A percentile compares a stretch with the other conserved stretches of the same genome.
These are phyloP conservation scores for Vanderwaltozyma tropicalis DNA, from an alignment of 805 yeast genomes.

Conservation along the genomic window DNA sequence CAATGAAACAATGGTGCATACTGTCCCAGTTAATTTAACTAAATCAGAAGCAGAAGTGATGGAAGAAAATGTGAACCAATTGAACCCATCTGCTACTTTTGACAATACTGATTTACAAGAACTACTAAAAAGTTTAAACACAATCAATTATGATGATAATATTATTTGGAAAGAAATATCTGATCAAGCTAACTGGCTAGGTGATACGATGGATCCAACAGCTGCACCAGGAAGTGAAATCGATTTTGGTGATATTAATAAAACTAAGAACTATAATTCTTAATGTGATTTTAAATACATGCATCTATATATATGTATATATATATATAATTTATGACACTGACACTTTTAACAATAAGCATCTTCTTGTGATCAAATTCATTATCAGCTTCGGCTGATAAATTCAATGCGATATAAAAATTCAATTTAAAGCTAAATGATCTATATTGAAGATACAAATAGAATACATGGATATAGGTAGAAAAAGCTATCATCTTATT, in stretches of 20 bases:
- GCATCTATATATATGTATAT: too few relatives aligned
- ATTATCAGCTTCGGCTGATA: too few relatives aligned
- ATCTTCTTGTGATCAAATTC: too few relatives aligned
- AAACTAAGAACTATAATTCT: not conserved
- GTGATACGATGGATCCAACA: conserved; percentile 30
- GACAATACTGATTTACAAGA: conserved; percentile 30
- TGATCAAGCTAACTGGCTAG: conserved; percentile 67
- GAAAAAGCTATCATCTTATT: too few relatives aligned
- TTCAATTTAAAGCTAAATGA: too few relatives aligned
- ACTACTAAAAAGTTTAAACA: conserved; percentile 22
- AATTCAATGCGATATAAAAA: too few relatives aligned
- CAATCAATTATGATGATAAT: conserved; percentile 33
- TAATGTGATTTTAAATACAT: not conserved
- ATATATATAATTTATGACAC: too few relatives aligned
- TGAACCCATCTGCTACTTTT: conserved; percentile 25
- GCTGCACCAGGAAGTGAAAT: conserved; percentile 18
- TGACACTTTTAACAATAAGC: too few relatives aligned
- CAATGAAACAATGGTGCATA: conserved; percentile 9
- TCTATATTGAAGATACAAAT: too few relatives aligned
- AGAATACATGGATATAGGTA: too few relatives aligned
- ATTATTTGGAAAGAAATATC: conserved; percentile 67
- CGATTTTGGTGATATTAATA: conserved; percentile 12
- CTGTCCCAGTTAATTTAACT: conserved; percentile 8
- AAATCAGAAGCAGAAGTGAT: conserved; percentile 12
- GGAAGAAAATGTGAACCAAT: conserved; percentile 14